These are phyloP conservation scores for Trichophyton benhamiae DNA, from an alignment of 2,329 filamentous ascomycete species.

Conservation along the genomic window DNA sequence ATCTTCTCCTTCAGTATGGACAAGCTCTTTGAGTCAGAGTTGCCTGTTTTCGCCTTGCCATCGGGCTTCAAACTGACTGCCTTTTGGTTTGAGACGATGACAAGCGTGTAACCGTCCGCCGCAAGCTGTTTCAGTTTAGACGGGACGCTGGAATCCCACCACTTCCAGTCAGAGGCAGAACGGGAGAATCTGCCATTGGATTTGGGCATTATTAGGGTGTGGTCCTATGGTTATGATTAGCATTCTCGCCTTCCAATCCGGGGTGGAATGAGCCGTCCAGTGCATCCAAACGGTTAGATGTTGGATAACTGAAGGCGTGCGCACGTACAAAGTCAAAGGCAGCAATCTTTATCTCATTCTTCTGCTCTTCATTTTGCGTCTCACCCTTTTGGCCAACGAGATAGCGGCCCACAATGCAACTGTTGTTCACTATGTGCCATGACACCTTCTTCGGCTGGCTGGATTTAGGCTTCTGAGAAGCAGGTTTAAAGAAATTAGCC, in stretches of 20 bases:
- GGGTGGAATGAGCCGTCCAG: too few species aligned
- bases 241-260: not conserved
- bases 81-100: conserved; percentile 81
- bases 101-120: conserved; percentile 60
- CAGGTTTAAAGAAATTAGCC: conserved; percentile 75
- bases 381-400: conserved; percentile 17
- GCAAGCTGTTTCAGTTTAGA: conserved; percentile 54
- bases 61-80: conserved; percentile 64
- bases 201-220: conserved; percentile 66
- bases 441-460: conserved; percentile 44
- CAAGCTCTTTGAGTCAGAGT: conserved; percentile 55
- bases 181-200: conserved; percentile 69
- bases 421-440: conserved; percentile 57
- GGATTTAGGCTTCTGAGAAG: conserved; percentile 70
- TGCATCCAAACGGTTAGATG: too few species aligned
- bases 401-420: conserved; percentile 66
- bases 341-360: conserved; percentile 22
- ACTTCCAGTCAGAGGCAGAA: conserved; percentile 74
- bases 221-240: conserved; percentile 47
- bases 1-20: conserved; percentile 75
- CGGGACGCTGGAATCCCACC: conserved; percentile 72
- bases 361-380: conserved; percentile 2
- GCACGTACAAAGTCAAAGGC: conserved; percentile 37
- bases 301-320: not conserved
- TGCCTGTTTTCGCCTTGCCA: conserved; percentile 58